Base-by-base conservation (phyloP, 2,329 filamentous ascomycete genomes). In the Aspergillus udagawae region DNA sequence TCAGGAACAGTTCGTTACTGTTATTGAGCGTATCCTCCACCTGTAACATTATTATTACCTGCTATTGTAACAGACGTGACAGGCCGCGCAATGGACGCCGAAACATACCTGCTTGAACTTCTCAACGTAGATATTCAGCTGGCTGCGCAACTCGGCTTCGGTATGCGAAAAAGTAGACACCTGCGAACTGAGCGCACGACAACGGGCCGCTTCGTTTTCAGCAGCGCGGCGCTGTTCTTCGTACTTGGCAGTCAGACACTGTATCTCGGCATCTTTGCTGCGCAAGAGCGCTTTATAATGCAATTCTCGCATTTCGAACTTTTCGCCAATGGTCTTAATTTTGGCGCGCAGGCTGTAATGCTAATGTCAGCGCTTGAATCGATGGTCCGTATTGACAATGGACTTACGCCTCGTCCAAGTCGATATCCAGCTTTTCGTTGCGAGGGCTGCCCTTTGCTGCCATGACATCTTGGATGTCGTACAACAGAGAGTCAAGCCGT, bases 11-110 rank as follows among this genome's bases (percentile, higher is more conserved):
- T 73, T 97, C 94, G 79, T 97, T 97, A 76, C 91, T 96, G 73
- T 97, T 97, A 77, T 97, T 97, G 52, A 97, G 83, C 41, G 93
- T 97, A 77, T 97, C 94, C 83, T 97, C 93, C 72, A 97, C 93
- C 93, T 97, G 80, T 75, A 65, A 75, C 72, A 73, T 76, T 75
- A 82, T 80, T 81, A 75, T 70, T 73, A 75, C 65, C 61, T 57
- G 62, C 53, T 60, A 55, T 59, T 60, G 62, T 58, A 61, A 61
- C 59, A 56, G 63, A 49, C 56, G 58, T 59, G 56, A 56, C 58
- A 60, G 53, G 49, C 60, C 21, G 57, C 57, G 63, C 64, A 53
- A 56, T 57, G 54, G 51, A 29, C 29, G 48, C 45, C 41, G 21
- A 62, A 55, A 74, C 83, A 75, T 85, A 96, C 93, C 90, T 99